Conservation (phyloP, 2,329 filamentous ascomycete genomes). For the Teratosphaeria pseudoeucalypti region DNA sequence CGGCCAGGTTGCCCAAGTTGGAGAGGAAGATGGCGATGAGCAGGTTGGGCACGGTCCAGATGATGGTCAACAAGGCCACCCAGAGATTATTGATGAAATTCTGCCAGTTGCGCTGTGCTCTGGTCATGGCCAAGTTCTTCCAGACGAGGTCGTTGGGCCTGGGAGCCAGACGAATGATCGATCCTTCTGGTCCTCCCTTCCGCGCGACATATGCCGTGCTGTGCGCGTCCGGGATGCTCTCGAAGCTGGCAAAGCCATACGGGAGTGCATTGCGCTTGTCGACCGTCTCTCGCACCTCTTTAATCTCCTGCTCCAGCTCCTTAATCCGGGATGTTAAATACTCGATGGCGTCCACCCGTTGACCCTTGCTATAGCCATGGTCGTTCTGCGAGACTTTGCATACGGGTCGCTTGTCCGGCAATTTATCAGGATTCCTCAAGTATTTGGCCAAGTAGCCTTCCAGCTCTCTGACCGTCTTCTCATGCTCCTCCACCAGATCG, state of each 20-base stretch:
- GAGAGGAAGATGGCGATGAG: conserved; percentile 90
- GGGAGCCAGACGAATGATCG: conserved; percentile 68
- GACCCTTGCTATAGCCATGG: conserved; percentile 50
- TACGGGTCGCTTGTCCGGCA: conserved; percentile 65
- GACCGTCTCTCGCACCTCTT: conserved; percentile 67
- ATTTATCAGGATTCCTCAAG: conserved; percentile 70
- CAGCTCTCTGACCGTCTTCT: conserved; percentile 66
- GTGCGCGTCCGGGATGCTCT: conserved; percentile 79
- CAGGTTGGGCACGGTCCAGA: conserved; percentile 89
- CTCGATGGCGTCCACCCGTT: conserved; percentile 87
- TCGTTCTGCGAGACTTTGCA: conserved; percentile 77
- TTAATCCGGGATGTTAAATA: conserved; percentile 81
- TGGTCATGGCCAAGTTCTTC: conserved; percentile 74
- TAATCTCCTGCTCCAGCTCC: conserved; percentile 72
- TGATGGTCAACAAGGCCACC: conserved; percentile 66
- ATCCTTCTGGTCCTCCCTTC: conserved; percentile 69
- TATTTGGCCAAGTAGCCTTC: conserved; percentile 82
- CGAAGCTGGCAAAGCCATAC: conserved; percentile 91
- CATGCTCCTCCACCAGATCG: conserved; percentile 72
- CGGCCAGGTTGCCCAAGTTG: conserved; percentile 69
- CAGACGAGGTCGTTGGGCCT: conserved; percentile 89
- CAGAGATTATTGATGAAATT: conserved; percentile 73
- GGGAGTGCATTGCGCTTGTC: conserved; percentile 82
- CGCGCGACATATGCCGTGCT: conserved; percentile 72
- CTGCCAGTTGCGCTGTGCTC: conserved; percentile 58